Percentiles rank a stretch among this genome's conserved stretches.
These are phyloP conservation scores for Oleoguttula mirabilis DNA, from an alignment of 495 filamentous ascomycete species.

Conservation along the genomic window DNA sequence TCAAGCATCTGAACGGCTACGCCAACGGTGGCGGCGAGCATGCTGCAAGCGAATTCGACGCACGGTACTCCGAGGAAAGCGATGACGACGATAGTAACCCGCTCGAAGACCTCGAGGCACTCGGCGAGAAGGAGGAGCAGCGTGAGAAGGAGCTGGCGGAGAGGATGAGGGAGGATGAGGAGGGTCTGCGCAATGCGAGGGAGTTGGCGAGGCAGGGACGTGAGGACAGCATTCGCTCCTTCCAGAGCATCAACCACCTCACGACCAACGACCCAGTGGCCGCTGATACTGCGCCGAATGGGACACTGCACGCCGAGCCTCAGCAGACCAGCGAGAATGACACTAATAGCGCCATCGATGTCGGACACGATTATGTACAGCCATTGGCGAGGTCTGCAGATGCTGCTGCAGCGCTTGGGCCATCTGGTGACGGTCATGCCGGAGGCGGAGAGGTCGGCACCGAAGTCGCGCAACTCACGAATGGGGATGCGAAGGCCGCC, in stretches of 20 bases:
- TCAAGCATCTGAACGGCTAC: constrained; percentile 1
- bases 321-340: too few relatives aligned
- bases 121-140: constrained; percentile 18
- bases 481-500: too few relatives aligned
- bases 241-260: too few relatives aligned
- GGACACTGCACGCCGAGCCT: too few relatives aligned
- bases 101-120: constrained; percentile 18
- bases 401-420: too few relatives aligned
- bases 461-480: too few relatives aligned
- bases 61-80: constrained; percentile 4
- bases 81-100: constrained; percentile 21
- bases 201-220: constrained; percentile 16
- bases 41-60: too few relatives aligned
- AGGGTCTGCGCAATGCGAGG: constrained; percentile 14
- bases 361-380: not conserved
- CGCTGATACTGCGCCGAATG: not conserved
- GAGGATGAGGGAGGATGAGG: constrained; percentile 12
- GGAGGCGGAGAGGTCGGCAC: too few relatives aligned
- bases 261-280: too few relatives aligned
- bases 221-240: constrained; percentile 4
- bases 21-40: constrained; percentile 1
- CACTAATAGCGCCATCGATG: too few relatives aligned
- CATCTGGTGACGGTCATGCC: too few relatives aligned
- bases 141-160: constrained; percentile 6
- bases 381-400: too few relatives aligned